These are phyloP conservation scores for Lyophyllum semitale DNA, from an alignment of 768 basidiomycete genomes.

Conservation along the genomic window DNA sequence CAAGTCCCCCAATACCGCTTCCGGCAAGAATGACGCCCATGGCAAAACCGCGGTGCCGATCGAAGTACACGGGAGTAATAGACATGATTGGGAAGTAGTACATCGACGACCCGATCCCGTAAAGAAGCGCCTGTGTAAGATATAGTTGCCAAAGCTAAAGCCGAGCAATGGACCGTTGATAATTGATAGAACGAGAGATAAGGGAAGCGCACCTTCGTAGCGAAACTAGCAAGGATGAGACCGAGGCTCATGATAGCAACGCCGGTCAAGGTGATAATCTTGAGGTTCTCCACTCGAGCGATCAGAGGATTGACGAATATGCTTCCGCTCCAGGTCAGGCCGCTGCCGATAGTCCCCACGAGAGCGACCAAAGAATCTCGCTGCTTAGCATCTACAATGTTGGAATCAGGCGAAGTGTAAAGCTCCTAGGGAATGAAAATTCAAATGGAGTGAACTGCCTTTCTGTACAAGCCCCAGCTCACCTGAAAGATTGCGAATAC, in stretches of 20 bases:
- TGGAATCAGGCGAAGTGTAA: conserved; percentile 39
- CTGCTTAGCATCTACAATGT: conserved; percentile 33
- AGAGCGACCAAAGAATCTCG: conserved; percentile 43
- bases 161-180: neutral
- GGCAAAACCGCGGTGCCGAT: conserved; percentile 45
- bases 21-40: conserved; percentile 45
- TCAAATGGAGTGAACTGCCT: neutral
- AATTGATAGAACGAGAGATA: neutral
- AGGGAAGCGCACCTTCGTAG: conserved; percentile 27
- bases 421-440: conserved; percentile 32
- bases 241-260: conserved; percentile 43
- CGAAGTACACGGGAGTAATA: conserved; percentile 43
- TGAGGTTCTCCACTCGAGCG: conserved; percentile 30
- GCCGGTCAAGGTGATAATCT: conserved; percentile 36
- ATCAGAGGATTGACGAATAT: conserved; percentile 45
- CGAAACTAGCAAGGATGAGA: conserved; percentile 40
- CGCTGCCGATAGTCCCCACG: conserved; percentile 43
- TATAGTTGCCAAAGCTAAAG: conserved; percentile 45
- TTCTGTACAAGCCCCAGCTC: neutral
- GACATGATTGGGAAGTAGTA: conserved; percentile 47
- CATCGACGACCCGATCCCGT: conserved; percentile 44
- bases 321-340: conserved; percentile 48
- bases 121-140: conserved; percentile 41
- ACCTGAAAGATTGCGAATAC: conserved; percentile 48
- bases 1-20: conserved; percentile 43